These are phyloP conservation scores for Biancaea sappan DNA, from an alignment of 306 rosid species.

Conservation along the genomic window DNA sequence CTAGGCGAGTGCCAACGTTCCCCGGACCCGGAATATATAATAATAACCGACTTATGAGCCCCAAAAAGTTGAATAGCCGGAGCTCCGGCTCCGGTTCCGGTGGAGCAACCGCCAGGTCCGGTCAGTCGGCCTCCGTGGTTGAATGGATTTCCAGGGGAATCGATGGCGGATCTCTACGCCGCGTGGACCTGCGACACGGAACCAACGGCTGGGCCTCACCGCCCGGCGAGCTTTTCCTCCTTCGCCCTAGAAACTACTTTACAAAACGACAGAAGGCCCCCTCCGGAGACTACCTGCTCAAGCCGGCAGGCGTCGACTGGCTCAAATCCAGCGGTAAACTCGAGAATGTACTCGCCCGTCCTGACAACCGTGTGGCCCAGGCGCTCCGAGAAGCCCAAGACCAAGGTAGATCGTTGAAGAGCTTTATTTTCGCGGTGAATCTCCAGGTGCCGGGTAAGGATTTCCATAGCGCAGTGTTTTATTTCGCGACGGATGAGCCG, in stretches of 20 bases:
- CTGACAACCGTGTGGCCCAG: slow-evolving; percentile 67
- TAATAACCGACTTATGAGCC: slow-evolving; percentile 45
- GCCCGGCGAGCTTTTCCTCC: slow-evolving; percentile 71
- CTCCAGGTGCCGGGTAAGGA: slow-evolving; percentile 88
- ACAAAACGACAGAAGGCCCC: slow-evolving; percentile 62
- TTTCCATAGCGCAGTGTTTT: slow-evolving; percentile 85
- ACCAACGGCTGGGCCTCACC: slow-evolving; percentile 94
- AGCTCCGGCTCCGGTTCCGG: slow-evolving; percentile 33
- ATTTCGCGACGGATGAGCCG: slow-evolving; percentile 75
- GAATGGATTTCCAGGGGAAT: slow-evolving; percentile 67
- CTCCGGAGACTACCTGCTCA: slow-evolving; percentile 71
- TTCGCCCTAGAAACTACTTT: slow-evolving; percentile 62
- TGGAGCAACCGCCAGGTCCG: slow-evolving; percentile 29
- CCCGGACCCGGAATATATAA: neutral
- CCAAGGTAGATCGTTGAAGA: slow-evolving; percentile 54
- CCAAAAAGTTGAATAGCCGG: slow-evolving; percentile 45
- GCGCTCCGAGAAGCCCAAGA: slow-evolving; percentile 63
- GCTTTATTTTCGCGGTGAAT: slow-evolving; percentile 81
- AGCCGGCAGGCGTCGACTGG: slow-evolving; percentile 86
- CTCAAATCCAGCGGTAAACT: slow-evolving; percentile 65
- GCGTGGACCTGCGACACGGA: slow-evolving; percentile 65
- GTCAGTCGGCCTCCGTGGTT: slow-evolving; percentile 15
- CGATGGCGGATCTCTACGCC: slow-evolving; percentile 73
- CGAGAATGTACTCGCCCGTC: slow-evolving; percentile 73
- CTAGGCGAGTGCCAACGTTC: neutral